These are phyloP conservation scores for Saccharomycopsis phalli DNA, from an alignment of 1,139 yeast species.

Conservation along the genomic window DNA sequence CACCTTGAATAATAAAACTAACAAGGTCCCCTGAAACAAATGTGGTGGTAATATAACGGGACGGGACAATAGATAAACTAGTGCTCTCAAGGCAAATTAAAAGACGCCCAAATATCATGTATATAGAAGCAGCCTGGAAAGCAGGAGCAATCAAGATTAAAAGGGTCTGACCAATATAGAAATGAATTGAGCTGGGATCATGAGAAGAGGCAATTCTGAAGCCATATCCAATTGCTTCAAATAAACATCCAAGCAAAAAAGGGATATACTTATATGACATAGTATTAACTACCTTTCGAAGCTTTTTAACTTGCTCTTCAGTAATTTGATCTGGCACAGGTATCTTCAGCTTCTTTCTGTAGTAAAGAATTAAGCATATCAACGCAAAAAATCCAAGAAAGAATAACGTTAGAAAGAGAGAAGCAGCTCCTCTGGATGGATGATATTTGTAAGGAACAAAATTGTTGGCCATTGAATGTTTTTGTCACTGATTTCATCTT, in stretches of 20 bases:
- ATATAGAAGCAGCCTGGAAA: constrained; percentile 36
- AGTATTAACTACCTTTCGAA: too few species aligned
- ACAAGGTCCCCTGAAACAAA: constrained; percentile 39
- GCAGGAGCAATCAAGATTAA: constrained; percentile 37
- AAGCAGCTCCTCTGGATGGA: too few species aligned
- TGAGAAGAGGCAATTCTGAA: constrained; percentile 27
- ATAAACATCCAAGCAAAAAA: constrained; percentile 25
- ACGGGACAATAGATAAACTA: constrained; percentile 27
- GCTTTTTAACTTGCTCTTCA: too few species aligned
- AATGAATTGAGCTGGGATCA: constrained; percentile 22
- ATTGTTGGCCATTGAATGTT: too few species aligned
- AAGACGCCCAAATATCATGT: constrained; percentile 36
- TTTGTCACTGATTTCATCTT: too few species aligned
- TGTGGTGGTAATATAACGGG: constrained; percentile 30
- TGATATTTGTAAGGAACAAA: too few species aligned
- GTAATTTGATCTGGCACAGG: too few species aligned
- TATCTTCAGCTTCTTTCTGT: too few species aligned
- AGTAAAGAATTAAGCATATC: too few species aligned
- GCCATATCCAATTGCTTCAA: constrained; percentile 32
- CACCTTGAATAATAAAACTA: constrained; percentile 34
- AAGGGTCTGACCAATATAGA: constrained; percentile 32
- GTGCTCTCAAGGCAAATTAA: constrained; percentile 27
- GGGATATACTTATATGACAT: constrained; percentile 22
- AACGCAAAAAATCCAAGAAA: too few species aligned
- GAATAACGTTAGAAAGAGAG: too few species aligned